Conservation (phyloP, 2,329 filamentous ascomycete species). For the Eurotiales sp. region DNA sequence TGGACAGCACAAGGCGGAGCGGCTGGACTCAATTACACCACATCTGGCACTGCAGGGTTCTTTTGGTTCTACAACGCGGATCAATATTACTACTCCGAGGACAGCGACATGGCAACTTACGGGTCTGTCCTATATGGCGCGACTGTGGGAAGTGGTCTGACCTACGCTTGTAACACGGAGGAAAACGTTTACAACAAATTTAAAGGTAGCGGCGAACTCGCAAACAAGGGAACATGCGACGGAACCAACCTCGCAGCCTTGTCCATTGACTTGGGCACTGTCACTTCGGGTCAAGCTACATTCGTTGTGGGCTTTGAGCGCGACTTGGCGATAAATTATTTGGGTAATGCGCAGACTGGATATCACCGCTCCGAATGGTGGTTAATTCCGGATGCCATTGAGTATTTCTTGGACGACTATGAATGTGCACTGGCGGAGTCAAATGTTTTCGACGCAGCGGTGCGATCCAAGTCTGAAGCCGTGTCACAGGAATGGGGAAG, state of each 20-base stretch:
- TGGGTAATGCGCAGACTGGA: conserved; percentile 36
- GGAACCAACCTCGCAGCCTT: conserved; percentile 35
- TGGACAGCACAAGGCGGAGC: conserved; percentile 37
- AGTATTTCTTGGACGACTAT: conserved; percentile 41
- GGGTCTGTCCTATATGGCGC: conserved; percentile 40
- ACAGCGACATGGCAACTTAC: conserved; percentile 41
- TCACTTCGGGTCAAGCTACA: conserved; percentile 27
- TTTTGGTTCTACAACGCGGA: conserved; percentile 32
- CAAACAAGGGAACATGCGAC: conserved; percentile 17
- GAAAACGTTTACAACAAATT: conserved; percentile 30
- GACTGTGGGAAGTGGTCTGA: conserved; percentile 26
- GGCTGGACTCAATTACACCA: conserved; percentile 23
- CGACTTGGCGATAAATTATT: conserved; percentile 39
- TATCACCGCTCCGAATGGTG: conserved; percentile 35
- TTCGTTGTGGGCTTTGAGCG: conserved; percentile 43
- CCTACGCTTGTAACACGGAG: background rate
- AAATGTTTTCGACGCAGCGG: conserved; percentile 27
- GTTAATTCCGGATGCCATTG: conserved; percentile 29
- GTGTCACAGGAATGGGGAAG: conserved; percentile 25
- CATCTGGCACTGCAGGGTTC: conserved; percentile 24
- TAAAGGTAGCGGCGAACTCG: conserved; percentile 27
- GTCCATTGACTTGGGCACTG: conserved; percentile 37
- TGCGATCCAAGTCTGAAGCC: conserved; percentile 25
- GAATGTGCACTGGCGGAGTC: conserved; percentile 33
- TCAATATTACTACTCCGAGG: conserved; percentile 31